A percentile compares a stretch with the other conserved stretches of the same genome.
These are phyloP conservation scores for Ilex paraguariensis DNA, from an alignment of 305 asterid genomes.

Conservation along the genomic window DNA sequence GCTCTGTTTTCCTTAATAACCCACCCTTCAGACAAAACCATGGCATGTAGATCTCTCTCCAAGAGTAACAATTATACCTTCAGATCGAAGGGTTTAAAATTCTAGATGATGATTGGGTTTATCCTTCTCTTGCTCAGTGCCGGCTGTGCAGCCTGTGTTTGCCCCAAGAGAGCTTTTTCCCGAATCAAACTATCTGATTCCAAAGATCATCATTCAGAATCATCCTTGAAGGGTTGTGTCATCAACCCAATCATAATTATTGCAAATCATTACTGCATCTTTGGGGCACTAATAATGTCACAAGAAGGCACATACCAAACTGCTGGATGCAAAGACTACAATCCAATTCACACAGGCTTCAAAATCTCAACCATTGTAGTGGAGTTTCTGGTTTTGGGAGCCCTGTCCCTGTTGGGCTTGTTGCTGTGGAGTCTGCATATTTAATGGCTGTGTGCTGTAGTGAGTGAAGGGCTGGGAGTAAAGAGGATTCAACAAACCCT, in stretches of 20 bases:
- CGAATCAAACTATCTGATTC: background rate
- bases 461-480: constrained; percentile 84
- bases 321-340: constrained; percentile 45
- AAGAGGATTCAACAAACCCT: constrained; percentile 73
- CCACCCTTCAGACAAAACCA: constrained; percentile 30
- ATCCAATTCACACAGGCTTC: constrained; percentile 35
- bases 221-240: constrained; percentile 20
- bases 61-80: background rate
- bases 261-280: constrained; percentile 33
- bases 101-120: constrained; percentile 27
- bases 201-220: constrained; percentile 17
- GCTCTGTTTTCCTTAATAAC: constrained; percentile 28
- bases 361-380: constrained; percentile 60
- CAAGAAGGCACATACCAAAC: constrained; percentile 44
- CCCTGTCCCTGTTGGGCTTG: constrained; percentile 69
- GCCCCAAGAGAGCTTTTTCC: constrained; percentile 2
- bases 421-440: constrained; percentile 71
- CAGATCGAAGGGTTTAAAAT: constrained; percentile 8
- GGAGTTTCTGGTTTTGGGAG: constrained; percentile 74
- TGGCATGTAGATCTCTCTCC: constrained; percentile 29
- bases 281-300: constrained; percentile 26
- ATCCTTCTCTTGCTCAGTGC: constrained; percentile 32
- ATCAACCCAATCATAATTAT: constrained; percentile 21
- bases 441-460: constrained; percentile 71
- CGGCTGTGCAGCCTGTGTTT: constrained; percentile 30